These are phyloP conservation scores for Cyanodermella asteris DNA, from an alignment of 2,329 filamentous ascomycete species.

Conservation along the genomic window DNA sequence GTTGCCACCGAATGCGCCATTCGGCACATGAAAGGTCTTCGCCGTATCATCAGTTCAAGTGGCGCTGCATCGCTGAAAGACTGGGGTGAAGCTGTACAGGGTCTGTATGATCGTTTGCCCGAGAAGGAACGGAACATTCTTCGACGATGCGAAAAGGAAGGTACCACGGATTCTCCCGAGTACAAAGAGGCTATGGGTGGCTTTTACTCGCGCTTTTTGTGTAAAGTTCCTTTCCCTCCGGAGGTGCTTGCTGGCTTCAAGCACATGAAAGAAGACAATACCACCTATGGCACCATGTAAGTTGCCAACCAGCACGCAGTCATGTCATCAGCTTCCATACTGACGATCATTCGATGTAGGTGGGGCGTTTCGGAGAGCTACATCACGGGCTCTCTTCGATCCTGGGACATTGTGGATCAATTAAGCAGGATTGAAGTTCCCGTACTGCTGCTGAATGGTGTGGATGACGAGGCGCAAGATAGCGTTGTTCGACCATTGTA, in stretches of 20 bases:
- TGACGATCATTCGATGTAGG: too few relatives aligned
- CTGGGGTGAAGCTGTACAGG: constrained; percentile 9
- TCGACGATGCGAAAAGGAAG: constrained; percentile 7
- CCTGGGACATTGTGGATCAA: constrained; percentile 16
- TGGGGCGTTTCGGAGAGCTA: constrained; percentile 18
- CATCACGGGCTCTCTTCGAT: constrained; percentile 19
- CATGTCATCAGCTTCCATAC: too few relatives aligned
- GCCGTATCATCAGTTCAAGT: constrained; percentile 17
- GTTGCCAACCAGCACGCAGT: too few relatives aligned
- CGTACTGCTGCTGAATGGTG: constrained; percentile 21
- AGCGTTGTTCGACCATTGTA: constrained; percentile 16
- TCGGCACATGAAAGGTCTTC: constrained; percentile 15
- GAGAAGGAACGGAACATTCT: constrained; percentile 7
- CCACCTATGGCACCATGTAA: constrained; percentile 12
- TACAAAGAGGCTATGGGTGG: constrained; percentile 6
- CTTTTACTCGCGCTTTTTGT: constrained; percentile 13
- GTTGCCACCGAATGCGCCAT: constrained; percentile 23
- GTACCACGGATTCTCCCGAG: constrained; percentile 5
- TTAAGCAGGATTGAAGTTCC: constrained; percentile 17
- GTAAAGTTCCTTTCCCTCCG: constrained; percentile 14
- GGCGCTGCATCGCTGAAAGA: constrained; percentile 11
- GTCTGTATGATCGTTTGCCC: constrained; percentile 10
- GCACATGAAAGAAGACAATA: constrained; percentile 10
- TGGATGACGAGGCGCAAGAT: constrained; percentile 15
- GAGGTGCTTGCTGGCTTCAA: constrained; percentile 9